Base-by-base conservation (phyloP, 306 rosid genomes). In the Styphnolobium japonicum region DNA sequence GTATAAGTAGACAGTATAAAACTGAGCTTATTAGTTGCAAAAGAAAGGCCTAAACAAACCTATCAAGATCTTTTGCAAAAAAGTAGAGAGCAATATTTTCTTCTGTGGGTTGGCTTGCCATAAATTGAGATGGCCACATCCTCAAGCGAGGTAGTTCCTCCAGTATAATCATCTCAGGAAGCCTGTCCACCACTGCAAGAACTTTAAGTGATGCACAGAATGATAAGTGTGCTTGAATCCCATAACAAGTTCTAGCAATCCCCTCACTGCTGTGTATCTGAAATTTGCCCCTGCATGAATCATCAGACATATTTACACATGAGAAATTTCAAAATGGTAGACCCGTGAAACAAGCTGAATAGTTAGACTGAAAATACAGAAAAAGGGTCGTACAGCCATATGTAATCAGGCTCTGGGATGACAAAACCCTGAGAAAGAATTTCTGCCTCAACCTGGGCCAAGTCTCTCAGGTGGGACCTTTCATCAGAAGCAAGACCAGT, bases 141-240 rank as follows among this genome's bases (percentile, higher is more conserved):
- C 67, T 77, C 64, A 34, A 33, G 67, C 84, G 85, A 73, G 91
- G 85, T 18, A 82, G 76, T 87, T 85, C 82, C 58, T 85, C 82
- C 56, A 85, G 27, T 7, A 39, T 9, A 22, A 88, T 61, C 31
- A 62, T 67, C 68, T 73, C 27, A n/a, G 89, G 77, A 80, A 85
- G 67, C 71, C 53, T 82, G 18, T 9, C 49, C 42, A 65, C 84
- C 27, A 64, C 29, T 36, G 82, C 73, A 67, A 39, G n/a, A 85
- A 80, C 82, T 48, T 46, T 15, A 22, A 21, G 55, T 57, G 80
- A 82, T 22, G 80, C 67, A 62, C 4, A n/a, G 33, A 43, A 82
- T 39, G 89, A 85, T 31, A 82, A 11, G 68, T 85, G 87, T 33
- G 87, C 87, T 82, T 80, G 91, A 40, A 87, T 42, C 37, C 87